phyloP scores from a whole-genome alignment of 768 basidiomycete species.

The Podaxis sp. region DNA sequence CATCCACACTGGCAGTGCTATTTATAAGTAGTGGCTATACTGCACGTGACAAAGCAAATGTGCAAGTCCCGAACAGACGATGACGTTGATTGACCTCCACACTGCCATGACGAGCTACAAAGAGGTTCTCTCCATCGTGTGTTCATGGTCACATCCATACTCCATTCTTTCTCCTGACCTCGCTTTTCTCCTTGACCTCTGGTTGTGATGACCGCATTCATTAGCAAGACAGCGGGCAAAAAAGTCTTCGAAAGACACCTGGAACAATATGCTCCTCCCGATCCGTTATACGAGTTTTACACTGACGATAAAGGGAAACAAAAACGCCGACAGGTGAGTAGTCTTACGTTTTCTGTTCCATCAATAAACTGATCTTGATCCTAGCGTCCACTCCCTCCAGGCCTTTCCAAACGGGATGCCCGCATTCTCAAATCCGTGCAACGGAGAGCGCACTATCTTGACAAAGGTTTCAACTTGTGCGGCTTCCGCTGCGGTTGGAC shows the following conservation, averaged over 20 bases:
- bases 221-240: constrained; percentile 45
- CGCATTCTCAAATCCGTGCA: constrained; percentile 75
- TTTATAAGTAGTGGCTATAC: neutral
- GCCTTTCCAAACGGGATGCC: constrained; percentile 74
- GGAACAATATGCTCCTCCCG: constrained; percentile 64
- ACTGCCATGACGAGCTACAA: neutral
- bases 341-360: neutral
- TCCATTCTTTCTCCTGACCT: neutral
- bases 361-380: neutral
- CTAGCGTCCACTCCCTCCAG: constrained; percentile 71
- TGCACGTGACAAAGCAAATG: neutral
- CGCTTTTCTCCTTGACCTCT: neutral
- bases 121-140: neutral
- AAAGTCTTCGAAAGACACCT: constrained; percentile 66
- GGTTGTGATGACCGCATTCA: constrained; percentile 27
- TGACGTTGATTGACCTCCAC: constrained; percentile 6
- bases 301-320: constrained; percentile 55
- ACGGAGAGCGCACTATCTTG: constrained; percentile 78
- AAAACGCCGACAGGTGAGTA: constrained; percentile 55
- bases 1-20: too few relatives aligned
- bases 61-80: neutral
- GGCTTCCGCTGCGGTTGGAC: constrained; percentile 88
- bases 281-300: constrained; percentile 74
- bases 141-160: neutral
- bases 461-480: constrained; percentile 80